Evolutionary conservation across 1,284 basidiomycete species (phyloP).

Genomic region (Pascua guehoae): DNA sequence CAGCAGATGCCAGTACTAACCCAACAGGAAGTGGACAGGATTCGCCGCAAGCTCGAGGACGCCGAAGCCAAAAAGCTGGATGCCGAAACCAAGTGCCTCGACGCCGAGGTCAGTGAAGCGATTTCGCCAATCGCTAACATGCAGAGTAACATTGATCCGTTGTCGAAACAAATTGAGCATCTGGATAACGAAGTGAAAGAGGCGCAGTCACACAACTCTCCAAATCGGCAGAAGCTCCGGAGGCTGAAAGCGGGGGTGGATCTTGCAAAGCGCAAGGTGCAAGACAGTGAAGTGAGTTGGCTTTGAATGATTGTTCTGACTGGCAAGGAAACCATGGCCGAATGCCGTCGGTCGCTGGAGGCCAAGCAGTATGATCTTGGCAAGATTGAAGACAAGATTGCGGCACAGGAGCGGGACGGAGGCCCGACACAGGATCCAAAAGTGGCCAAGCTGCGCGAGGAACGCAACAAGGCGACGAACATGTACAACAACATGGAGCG

Average conservation of each 20-base stretch:
- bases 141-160: too few species aligned
- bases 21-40: slow-evolving; percentile 13
- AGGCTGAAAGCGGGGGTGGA: too few species aligned
- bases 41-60: slow-evolving; percentile 3
- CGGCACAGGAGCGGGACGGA: slow-evolving; percentile 3
- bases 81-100: slow-evolving; percentile 39
- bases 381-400: slow-evolving; percentile 11
- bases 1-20: background rate
- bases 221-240: too few species aligned
- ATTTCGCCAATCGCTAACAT: too few species aligned
- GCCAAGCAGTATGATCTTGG: background rate
- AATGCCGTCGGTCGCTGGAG: too few species aligned
- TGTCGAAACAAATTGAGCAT: too few species aligned
- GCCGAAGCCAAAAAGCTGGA: slow-evolving; percentile 50
- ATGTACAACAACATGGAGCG: slow-evolving; percentile 50
- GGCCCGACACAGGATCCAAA: slow-evolving; percentile 7
- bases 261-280: too few species aligned
- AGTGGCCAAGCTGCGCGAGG: slow-evolving; percentile 19
- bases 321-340: too few species aligned
- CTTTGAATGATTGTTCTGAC: too few species aligned
- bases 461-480: slow-evolving; percentile 49
- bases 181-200: too few species aligned
- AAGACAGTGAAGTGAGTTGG: too few species aligned
- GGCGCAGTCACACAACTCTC: too few species aligned
- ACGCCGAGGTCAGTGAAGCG: slow-evolving; percentile 50